Percentiles rank a stretch among this genome's conserved stretches.
Conservation (phyloP, 768 basidiomycete genomes). For the Gymnopilus dilepis region DNA sequence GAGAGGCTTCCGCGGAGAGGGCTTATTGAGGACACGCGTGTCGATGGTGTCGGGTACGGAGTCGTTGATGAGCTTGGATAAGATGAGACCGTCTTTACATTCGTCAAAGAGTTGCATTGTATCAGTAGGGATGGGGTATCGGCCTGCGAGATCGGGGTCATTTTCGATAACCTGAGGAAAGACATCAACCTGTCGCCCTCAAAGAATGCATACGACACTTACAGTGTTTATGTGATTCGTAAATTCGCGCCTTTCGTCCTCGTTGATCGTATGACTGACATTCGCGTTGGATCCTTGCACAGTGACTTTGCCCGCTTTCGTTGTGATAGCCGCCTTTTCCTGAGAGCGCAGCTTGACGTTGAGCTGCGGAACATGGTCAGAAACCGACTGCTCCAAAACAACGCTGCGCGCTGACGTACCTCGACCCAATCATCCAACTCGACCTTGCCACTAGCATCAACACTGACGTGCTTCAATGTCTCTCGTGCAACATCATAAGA, state of each 20-base stretch:
- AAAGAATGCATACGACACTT: slow-evolving; percentile 31
- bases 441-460: slow-evolving; percentile 94
- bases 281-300: slow-evolving; percentile 95
- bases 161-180: slow-evolving; percentile 80
- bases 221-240: slow-evolving; percentile 99
- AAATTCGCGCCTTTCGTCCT: slow-evolving; percentile 94
- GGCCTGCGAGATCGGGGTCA: slow-evolving; percentile 80
- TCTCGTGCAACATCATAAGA: slow-evolving; percentile 90
- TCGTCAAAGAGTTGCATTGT: slow-evolving; percentile 99
- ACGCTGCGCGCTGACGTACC: slow-evolving; percentile 47
- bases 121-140: slow-evolving; percentile 91
- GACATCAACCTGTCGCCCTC: slow-evolving; percentile 11
- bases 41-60: slow-evolving; percentile 99
- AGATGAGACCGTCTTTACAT: slow-evolving; percentile 91
- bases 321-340: slow-evolving; percentile 50
- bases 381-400: slow-evolving; percentile 19
- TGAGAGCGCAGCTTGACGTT: slow-evolving; percentile 78
- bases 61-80: slow-evolving; percentile 99
- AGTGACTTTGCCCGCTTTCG: slow-evolving; percentile 87
- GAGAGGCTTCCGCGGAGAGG: slow-evolving; percentile 76
- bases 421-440: slow-evolving; percentile 99
- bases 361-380: slow-evolving; percentile 51
- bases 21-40: slow-evolving; percentile 95
- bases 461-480: slow-evolving; percentile 90
- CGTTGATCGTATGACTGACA: slow-evolving; percentile 96